These are phyloP conservation scores for Talaromyces sp. DNA, from an alignment of 2,329 filamentous ascomycete species.

Conservation along the genomic window DNA sequence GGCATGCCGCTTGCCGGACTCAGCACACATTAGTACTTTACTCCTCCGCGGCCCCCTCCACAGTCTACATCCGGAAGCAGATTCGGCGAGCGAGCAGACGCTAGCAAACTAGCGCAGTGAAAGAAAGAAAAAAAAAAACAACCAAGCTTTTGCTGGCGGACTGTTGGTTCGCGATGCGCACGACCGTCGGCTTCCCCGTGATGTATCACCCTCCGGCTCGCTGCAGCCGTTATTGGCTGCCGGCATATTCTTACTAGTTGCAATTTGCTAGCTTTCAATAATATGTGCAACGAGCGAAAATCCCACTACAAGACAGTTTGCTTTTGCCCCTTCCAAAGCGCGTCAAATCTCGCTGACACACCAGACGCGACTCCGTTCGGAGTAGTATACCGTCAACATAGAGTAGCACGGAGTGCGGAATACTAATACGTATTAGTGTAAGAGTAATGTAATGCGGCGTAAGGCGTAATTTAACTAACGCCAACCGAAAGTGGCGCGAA, in stretches of 20 bases:
- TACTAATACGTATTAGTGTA: too few relatives aligned
- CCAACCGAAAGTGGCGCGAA: background rate
- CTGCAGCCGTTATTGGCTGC: background rate
- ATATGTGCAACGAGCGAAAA: background rate
- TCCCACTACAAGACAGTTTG: too few relatives aligned
- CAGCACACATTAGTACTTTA: background rate
- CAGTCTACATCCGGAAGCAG: background rate
- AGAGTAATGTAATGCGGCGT: background rate
- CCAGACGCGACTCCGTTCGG: background rate
- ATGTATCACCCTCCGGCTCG: background rate
- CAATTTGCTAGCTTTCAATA: too few relatives aligned
- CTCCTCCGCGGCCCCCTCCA: background rate
- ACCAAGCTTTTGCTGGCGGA: background rate
- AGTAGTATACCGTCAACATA: background rate
- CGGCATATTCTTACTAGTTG: too few relatives aligned
- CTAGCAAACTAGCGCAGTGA: background rate
- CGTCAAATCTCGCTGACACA: background rate
- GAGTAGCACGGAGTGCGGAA: background rate
- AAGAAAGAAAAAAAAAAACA: background rate
- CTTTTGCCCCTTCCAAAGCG: background rate
- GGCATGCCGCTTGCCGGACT: background rate
- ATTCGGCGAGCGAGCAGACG: background rate
- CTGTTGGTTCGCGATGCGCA: background rate
- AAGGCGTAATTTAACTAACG: background rate
- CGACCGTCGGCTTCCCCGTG: background rate